A percentile compares a stretch with the other conserved stretches of the same genome.
phyloP scores from a whole-genome alignment of 2,329 filamentous ascomycete genomes.

The Triangularia setosa region DNA sequence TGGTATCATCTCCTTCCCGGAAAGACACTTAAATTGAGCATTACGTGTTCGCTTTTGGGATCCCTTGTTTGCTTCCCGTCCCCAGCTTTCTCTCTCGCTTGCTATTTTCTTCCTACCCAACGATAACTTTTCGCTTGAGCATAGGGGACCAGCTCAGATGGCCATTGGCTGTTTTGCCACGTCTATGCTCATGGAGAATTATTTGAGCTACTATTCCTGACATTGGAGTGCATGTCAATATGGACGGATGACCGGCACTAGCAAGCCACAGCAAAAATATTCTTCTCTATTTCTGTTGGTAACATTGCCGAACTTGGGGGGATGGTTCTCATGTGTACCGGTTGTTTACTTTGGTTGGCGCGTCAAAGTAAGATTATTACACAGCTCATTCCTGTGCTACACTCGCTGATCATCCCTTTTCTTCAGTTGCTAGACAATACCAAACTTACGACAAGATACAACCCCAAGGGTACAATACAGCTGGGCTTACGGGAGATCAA shows the following conservation, averaged over 20 bases:
- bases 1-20: conserved; percentile 16
- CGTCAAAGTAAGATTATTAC: neutral
- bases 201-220: conserved; percentile 23
- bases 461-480: conserved; percentile 10
- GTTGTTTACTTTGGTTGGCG: neutral
- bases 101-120: conserved; percentile 15
- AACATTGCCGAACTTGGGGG: conserved; percentile 5
- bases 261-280: conserved; percentile 15
- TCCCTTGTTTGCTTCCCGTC: conserved; percentile 16
- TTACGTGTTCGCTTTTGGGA: conserved; percentile 26
- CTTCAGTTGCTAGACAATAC: neutral
- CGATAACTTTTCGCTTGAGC: conserved; percentile 17
- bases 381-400: neutral
- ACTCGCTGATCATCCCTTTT: neutral
- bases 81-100: conserved; percentile 9
- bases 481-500: conserved; percentile 9
- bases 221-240: conserved; percentile 19
- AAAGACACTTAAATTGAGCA: conserved; percentile 27
- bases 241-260: conserved; percentile 25
- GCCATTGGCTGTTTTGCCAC: conserved; percentile 22
- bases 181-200: conserved; percentile 23
- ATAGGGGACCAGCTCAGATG: conserved; percentile 12
- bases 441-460: conserved; percentile 7
- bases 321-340: neutral
- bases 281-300: conserved; percentile 20